These are phyloP conservation scores for Erodium chrysanthum DNA, from an alignment of 441 rosid genomes.

Conservation along the genomic window DNA sequence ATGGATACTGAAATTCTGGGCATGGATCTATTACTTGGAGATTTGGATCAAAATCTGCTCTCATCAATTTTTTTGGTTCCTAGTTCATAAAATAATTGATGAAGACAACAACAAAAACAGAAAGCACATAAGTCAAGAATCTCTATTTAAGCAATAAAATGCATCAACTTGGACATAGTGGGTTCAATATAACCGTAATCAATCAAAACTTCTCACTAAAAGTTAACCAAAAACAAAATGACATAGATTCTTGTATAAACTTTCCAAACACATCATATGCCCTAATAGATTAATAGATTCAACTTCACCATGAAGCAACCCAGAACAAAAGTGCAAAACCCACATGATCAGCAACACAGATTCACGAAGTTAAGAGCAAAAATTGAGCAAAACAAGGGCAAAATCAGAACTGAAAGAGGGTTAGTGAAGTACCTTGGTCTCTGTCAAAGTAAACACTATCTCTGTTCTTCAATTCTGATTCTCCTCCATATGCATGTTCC, in stretches of 20 bases:
- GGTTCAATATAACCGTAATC: not conserved
- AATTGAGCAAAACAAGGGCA: not conserved
- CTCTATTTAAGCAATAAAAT: not conserved
- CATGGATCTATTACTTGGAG: not conserved
- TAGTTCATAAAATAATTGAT: not conserved
- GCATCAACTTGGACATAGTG: no score
- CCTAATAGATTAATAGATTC: no score
- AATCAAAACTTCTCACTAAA: not conserved
- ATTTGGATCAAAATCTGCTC: not conserved
- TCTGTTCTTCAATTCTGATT: not conserved
- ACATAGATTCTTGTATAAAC: no score
- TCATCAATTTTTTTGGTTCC: not conserved
- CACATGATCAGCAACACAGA: not conserved
- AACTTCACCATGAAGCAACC: no score
- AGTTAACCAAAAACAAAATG: not conserved
- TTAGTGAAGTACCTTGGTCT: slow-evolving; percentile 20
- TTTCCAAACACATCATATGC: no score
- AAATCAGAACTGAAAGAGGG: not conserved
- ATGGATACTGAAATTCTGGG: not conserved
- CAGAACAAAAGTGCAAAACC: no score
- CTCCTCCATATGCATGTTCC: not conserved
- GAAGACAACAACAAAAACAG: not conserved
- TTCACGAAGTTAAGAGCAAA: not conserved
- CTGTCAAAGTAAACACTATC: slow-evolving; percentile 30
- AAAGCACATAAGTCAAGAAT: not conserved